Base-by-base conservation (phyloP, 306 rosid species). In the Quercus agrifolia region DNA sequence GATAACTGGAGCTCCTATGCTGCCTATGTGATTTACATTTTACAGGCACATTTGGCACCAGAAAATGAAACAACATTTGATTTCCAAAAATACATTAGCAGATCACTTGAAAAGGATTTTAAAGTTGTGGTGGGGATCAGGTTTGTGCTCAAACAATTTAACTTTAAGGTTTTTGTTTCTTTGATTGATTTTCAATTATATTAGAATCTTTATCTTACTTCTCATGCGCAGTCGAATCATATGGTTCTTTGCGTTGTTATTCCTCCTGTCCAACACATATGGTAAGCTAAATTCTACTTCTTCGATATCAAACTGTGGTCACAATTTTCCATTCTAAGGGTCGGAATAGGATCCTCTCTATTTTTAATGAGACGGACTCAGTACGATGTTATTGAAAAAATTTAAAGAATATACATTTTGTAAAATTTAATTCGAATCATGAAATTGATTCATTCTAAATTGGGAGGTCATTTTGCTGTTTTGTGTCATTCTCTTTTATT, bases 81-180 rank as follows among this genome's bases (percentile, higher is more conserved):
- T 87, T 94, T 94, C 73, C 97, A 70, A 9, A 84, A 90, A 28
- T 94, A 92, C 86, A 92, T 94, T n/a, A 70, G 44, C 55, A 84
- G 92, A 83, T 87, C 99, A 72, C 93, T 94, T 21, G 99, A 94
- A 64, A 83, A 90, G n/a, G 99, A 94, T 78, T 94, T 94, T 73
- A 86, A 87, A 85, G 91, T 85, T 68, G 89, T 94, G 1, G 99
- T 94, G 23, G 97, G 88, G 67, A 92, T 94, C 71, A 92, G 91
- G 97, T 94, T 73, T 54, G 79, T 76, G n/a, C 33, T 10, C 69
- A 74, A 35, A 35, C 21, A 30, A 15, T 5, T 5, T 35, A 35
- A 56, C 13, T 25, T 15, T 57, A 80, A 57, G 6, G 66, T 73
- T 8, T 35, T 13, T 70, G 61, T 8, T 33, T 74, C 69, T 70